Conservation (phyloP, 2,329 filamentous ascomycete species). For the Epicoccum nigrum region DNA sequence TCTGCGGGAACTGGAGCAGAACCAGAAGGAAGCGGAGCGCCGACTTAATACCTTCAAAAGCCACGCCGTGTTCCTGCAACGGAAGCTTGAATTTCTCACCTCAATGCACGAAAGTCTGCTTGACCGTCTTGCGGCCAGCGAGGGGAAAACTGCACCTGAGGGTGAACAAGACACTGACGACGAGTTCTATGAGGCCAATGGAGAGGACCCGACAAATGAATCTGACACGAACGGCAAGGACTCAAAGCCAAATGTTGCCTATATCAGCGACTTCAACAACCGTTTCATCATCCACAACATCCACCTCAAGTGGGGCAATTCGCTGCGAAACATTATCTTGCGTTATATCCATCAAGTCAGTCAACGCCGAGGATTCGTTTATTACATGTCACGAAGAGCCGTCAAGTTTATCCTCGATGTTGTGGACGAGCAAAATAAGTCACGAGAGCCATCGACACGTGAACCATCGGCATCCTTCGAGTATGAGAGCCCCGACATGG, state of each 20-base stretch:
- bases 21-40: conserved; percentile 58
- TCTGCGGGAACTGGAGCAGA: conserved; percentile 61
- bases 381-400: conserved; percentile 93
- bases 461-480: conserved; percentile 36
- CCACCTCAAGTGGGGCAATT: conserved; percentile 98
- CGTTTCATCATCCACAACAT: conserved; percentile 98
- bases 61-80: conserved; percentile 62
- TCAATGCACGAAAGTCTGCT: conserved; percentile 64
- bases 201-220: conserved; percentile 58
- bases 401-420: conserved; percentile 99
- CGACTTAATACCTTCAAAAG: conserved; percentile 62
- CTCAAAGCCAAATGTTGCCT: conserved; percentile 75
- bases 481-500: conserved; percentile 23
- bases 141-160: conserved; percentile 54
- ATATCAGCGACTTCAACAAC: conserved; percentile 95
- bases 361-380: conserved; percentile 93
- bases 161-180: conserved; percentile 51
- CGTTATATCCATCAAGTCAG: conserved; percentile 98
- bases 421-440: conserved; percentile 88
- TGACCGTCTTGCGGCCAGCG: conserved; percentile 64
- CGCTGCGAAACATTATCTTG: conserved; percentile 91
- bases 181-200: conserved; percentile 57
- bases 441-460: conserved; percentile 47
- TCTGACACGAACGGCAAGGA: conserved; percentile 62
- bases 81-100: conserved; percentile 65